phyloP scores from a whole-genome alignment of 768 basidiomycete species.

The Boletus insuetus region DNA sequence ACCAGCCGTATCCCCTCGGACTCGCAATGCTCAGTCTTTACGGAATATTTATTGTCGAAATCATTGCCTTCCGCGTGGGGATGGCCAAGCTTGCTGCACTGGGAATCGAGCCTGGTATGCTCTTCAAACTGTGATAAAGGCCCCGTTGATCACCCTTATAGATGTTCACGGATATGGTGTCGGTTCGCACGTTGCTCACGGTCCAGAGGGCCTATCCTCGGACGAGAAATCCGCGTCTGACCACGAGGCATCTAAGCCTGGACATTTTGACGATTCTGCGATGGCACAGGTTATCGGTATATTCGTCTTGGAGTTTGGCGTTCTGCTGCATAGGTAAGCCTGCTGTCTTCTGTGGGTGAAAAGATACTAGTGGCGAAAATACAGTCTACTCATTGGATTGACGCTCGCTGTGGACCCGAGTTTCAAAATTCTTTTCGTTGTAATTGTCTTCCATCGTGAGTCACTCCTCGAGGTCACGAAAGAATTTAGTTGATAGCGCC shows the following conservation, averaged over 20 bases:
- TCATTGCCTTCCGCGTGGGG: slow-evolving; percentile 87
- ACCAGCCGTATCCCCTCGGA: slow-evolving; percentile 77
- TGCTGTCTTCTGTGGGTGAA: not conserved
- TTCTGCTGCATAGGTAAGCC: slow-evolving; percentile 71
- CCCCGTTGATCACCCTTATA: slow-evolving; percentile 19
- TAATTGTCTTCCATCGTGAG: slow-evolving; percentile 90
- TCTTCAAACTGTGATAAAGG: not conserved
- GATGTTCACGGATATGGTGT: slow-evolving; percentile 67
- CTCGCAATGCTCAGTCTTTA: slow-evolving; percentile 82
- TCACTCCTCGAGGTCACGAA: slow-evolving; percentile 13
- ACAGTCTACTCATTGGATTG: slow-evolving; percentile 79
- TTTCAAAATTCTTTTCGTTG: slow-evolving; percentile 86
- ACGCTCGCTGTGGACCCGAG: slow-evolving; percentile 84
- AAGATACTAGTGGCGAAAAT: not conserved
- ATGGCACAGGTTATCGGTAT: slow-evolving; percentile 80
- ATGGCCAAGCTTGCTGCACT: slow-evolving; percentile 64
- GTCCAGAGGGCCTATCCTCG: slow-evolving; percentile 47
- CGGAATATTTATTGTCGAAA: slow-evolving; percentile 77
- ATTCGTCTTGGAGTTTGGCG: slow-evolving; percentile 92
- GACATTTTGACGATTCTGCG: slow-evolving; percentile 39
- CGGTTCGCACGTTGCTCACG: slow-evolving; percentile 65
- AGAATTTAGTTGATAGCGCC: not conserved
- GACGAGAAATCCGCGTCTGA: slow-evolving; percentile 23
- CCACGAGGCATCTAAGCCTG: slow-evolving; percentile 21
- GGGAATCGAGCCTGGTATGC: slow-evolving; percentile 60